Percentiles rank a stretch among this genome's conserved stretches.
phyloP scores from a whole-genome alignment of 2,329 filamentous ascomycete species.

The Venturia carpophila region DNA sequence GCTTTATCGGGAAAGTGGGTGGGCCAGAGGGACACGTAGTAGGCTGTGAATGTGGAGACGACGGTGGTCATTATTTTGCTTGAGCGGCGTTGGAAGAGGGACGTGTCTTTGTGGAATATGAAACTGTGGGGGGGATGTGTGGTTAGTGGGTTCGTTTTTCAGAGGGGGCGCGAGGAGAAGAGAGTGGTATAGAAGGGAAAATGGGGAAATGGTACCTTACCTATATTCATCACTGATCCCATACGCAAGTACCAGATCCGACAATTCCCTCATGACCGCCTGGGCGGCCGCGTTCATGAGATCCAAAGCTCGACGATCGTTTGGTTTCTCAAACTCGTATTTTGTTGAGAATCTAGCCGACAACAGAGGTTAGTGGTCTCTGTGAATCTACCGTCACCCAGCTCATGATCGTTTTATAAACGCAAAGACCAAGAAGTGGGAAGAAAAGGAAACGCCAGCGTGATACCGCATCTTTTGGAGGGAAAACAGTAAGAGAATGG shows the following conservation, averaged over 20 bases:
- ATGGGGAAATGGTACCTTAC: too few relatives aligned
- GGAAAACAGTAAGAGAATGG: too few relatives aligned
- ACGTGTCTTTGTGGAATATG: constrained; percentile 74
- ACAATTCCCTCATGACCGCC: constrained; percentile 71
- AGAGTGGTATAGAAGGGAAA: too few relatives aligned
- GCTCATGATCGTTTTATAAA: too few relatives aligned
- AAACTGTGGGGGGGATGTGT: constrained; percentile 52
- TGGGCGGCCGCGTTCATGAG: constrained; percentile 94
- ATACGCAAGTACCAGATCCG: constrained; percentile 81
- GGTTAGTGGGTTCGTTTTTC: too few relatives aligned
- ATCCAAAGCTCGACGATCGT: constrained; percentile 76
- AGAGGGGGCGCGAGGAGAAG: too few relatives aligned
- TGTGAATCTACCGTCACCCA: too few relatives aligned
- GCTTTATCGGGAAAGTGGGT: constrained; percentile 63
- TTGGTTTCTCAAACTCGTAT: constrained; percentile 85
- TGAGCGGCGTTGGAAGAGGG: constrained; percentile 75
- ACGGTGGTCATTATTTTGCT: constrained; percentile 89
- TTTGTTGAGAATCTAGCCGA: constrained; percentile 63
- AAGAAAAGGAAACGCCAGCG: too few relatives aligned
- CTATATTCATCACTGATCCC: constrained; percentile 93
- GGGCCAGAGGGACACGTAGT: constrained; percentile 78
- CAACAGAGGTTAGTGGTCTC: too few relatives aligned
- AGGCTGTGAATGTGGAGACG: constrained; percentile 86
- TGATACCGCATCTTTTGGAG: too few relatives aligned
- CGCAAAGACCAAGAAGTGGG: too few relatives aligned